Evolutionary conservation across 345 rosid species (phyloP), one percentile per base, ranked within the genome.

Genomic region (Clausena lansium): DNA sequence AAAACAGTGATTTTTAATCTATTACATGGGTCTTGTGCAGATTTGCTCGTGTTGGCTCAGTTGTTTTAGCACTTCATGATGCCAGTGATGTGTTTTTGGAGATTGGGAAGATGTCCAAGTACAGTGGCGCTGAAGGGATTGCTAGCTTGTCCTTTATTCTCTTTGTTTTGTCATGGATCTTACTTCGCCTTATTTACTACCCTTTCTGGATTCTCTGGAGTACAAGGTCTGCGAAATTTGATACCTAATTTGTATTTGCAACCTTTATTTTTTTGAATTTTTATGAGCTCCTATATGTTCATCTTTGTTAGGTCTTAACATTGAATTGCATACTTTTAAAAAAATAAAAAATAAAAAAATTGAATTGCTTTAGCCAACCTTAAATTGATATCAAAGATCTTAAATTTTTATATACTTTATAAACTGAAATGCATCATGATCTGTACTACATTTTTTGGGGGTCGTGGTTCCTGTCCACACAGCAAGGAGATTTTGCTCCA

Each of bases 201-300:
- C 99, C 99, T 70, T 97, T 94, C 77, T 97, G 99, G 99, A 73
- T 97, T 84, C 90, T 97, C 66, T 93, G 99, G 99, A 97, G 99
- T 81, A 97, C 99, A 73, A 97, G 99, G 99, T 97, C 83, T 35
- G 89, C 82, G 68, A 45, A 41, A 54, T 35, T 61, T 73, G 71
- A 64, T 74, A 9, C 77, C 39, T 33, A 22, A 55, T 22, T 35
- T 19, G 61, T 72, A 54, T 70, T 68, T 32, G 2, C 33, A 2
- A 6, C 47, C 57, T 38, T 59, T 30, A 7, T 36, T 25, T 28
- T 36, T 19, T 36, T 67, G 41, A 9, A 50, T 32, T 32, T 36
- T 66, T 67, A 50, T 24, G 32, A 13, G 70, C 30, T 50, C 28
- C 32, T 75, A 50, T 41, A 19, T 58, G 54, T 60, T 55, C 25